Base-by-base conservation (phyloP, 495 filamentous ascomycete genomes). In the Diplogelasinospora grovesii region DNA sequence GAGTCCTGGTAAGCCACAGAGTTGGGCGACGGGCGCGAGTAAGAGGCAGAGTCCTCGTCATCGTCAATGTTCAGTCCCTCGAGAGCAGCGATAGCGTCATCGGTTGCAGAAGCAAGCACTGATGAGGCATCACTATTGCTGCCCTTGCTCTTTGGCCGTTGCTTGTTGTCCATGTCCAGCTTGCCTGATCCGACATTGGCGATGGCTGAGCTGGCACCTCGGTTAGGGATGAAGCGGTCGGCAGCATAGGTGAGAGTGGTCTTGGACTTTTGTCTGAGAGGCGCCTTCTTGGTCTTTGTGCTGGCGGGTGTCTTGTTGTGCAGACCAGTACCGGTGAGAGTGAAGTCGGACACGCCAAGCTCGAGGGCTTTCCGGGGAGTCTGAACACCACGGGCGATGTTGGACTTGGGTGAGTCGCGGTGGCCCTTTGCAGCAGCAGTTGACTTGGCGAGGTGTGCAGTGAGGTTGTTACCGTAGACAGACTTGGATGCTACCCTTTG, bases 151-250 rank as follows among this genome's bases (percentile, higher is more conserved):
- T 21, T 18, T 33, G 86, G 78, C 33, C 82, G 73, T 38, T 79
- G 71, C 56, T 69, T 77, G 22, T 86, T 82, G 22, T 63, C 60
- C 31, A 73, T 54, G 38, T 78, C 76, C 21, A 86, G 78, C 76
- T 96, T 96, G 2, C 77, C 83, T 15, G 85, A 81, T 32, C 89
- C 87, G 36, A 74, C 78, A 27, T 83, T 86, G 44, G 81, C 74
- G 48, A 95, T 82, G 30, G 85, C 92, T 29, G 94, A 92, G 67
- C 88, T 90, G 33, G 89, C 86, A 13, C 72, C 70, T 5, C 92
- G 80, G 63, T 93, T 96, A 33, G 92, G 92, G 50, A 98, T 97
- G 72, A 96, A 98, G 29, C 92, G 83, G 56, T 98, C 92, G n/a
- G 79, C 89, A 20, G 80, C 80, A 56, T 93, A 86, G 32, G 78